Evolutionary conservation across 2,329 filamentous ascomycete genomes (phyloP).

Genomic region (Pezicula rhizophila): DNA sequence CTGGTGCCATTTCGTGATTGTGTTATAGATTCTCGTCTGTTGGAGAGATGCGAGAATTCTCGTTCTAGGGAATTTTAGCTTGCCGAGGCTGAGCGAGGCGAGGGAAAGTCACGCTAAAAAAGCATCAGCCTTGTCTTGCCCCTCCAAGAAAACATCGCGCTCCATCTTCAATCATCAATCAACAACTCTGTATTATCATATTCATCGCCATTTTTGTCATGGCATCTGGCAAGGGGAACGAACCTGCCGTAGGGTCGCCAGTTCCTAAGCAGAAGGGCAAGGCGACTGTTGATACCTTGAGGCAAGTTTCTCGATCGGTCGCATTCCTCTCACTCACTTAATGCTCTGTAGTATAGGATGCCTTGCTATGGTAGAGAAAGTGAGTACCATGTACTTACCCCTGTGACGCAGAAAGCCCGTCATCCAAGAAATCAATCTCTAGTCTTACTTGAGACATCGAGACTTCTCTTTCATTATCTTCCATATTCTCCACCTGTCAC

Average conservation of each 20-base stretch:
- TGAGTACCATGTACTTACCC: slow-evolving; percentile 13
- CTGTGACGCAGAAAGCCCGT: not conserved
- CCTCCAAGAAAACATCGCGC: slow-evolving; percentile 11
- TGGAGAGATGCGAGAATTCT: slow-evolving; percentile 28
- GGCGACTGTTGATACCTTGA: slow-evolving; percentile 78
- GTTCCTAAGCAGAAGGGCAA: slow-evolving; percentile 65
- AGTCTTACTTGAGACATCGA: not conserved
- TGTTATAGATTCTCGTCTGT: slow-evolving; percentile 6
- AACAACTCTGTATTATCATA: slow-evolving; percentile 2
- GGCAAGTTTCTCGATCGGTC: slow-evolving; percentile 43
- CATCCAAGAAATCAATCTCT: not conserved
- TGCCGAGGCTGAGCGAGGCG: slow-evolving; percentile 1
- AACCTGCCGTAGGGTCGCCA: slow-evolving; percentile 50
- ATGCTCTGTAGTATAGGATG: slow-evolving; percentile 25
- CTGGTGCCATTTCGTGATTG: slow-evolving; percentile 23
- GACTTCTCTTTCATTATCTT: too few relatives aligned
- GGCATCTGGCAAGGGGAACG: slow-evolving; percentile 44
- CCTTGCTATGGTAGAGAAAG: slow-evolving; percentile 30
- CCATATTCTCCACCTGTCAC: too few relatives aligned
- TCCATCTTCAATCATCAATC: not conserved
- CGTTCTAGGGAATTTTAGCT: slow-evolving; percentile 20
- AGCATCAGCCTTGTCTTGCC: slow-evolving; percentile 14
- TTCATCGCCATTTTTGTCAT: slow-evolving; percentile 37
- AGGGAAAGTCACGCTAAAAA: slow-evolving; percentile 6
- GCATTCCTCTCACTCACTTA: slow-evolving; percentile 1